phyloP scores from a whole-genome alignment of 2,329 filamentous ascomycete species.

The Neophaeococcomyces mojaviensis region DNA sequence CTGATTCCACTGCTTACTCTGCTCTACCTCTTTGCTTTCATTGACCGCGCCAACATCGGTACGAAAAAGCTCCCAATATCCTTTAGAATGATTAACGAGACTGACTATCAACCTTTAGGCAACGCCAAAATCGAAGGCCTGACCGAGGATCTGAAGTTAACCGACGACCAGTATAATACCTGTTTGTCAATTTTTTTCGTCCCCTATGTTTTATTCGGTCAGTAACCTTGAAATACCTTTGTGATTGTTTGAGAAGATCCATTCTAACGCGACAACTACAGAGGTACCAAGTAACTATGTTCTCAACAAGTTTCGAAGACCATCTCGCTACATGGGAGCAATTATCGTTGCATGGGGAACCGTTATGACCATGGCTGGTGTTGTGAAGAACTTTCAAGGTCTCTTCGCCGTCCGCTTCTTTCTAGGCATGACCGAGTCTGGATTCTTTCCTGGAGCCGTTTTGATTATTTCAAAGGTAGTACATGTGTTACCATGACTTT shows the following conservation, averaged over 20 bases:
- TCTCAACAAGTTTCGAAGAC: slow-evolving; percentile 1
- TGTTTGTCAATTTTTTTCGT: slow-evolving; percentile 19
- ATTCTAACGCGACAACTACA: not conserved
- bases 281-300: slow-evolving; percentile 4
- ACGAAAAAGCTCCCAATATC: no score
- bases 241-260: not conserved
- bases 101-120: no score
- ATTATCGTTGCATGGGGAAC: not conserved
- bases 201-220: slow-evolving; percentile 16
- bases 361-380: slow-evolving; percentile 1
- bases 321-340: slow-evolving; percentile 1
- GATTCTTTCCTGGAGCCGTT: slow-evolving; percentile 5
- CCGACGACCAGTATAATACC: slow-evolving; percentile 43
- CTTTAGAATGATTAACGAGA: no score
- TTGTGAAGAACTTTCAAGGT: not conserved
- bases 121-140: slow-evolving; percentile 57
- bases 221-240: no score
- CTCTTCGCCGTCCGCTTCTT: not conserved
- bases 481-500: not conserved
- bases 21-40: slow-evolving; percentile 35
- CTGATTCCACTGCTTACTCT: slow-evolving; percentile 24
- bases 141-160: slow-evolving; percentile 54
- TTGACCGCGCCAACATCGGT: slow-evolving; percentile 59
- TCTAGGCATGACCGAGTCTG: slow-evolving; percentile 2
- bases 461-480: slow-evolving; percentile 5